Evolutionary conservation across 2,329 filamentous ascomycete genomes (phyloP).

Genomic region (Botrytis hyacinthi): DNA sequence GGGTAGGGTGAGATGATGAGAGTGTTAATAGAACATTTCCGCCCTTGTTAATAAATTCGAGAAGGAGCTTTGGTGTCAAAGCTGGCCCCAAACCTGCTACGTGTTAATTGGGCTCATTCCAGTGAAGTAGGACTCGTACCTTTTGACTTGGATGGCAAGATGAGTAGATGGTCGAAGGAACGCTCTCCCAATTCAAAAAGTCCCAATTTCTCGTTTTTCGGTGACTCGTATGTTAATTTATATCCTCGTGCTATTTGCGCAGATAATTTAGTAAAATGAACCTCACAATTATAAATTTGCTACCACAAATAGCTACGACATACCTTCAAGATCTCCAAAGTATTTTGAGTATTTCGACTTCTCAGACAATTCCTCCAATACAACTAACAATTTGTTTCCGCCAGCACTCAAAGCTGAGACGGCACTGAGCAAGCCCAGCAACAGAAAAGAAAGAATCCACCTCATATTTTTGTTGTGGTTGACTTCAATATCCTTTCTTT

Average conservation of each 20-base stretch:
- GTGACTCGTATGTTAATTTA: conserved; percentile 75
- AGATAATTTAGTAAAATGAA: conserved; percentile 20
- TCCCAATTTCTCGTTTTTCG: conserved; percentile 72
- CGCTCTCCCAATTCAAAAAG: conserved; percentile 86
- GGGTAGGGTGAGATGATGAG: conserved; percentile 67
- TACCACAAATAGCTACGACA: conserved; percentile 39
- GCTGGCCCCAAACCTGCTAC: conserved; percentile 75
- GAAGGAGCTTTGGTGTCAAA: conserved; percentile 78
- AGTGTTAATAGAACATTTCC: conserved; percentile 90
- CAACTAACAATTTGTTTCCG: conserved; percentile 77
- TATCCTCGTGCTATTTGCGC: conserved; percentile 72
- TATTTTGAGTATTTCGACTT: conserved; percentile 83
- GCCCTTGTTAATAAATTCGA: conserved; percentile 87
- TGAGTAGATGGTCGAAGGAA: conserved; percentile 84
- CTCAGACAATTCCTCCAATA: conserved; percentile 79
- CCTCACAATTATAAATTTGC: conserved; percentile 4
- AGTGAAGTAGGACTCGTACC: conserved; percentile 48
- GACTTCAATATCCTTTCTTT: conserved; percentile 24
- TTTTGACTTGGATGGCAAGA: conserved; percentile 89
- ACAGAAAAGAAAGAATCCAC: conserved; percentile 68
- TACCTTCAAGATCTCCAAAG: conserved; percentile 69
- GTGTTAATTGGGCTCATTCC: conserved; percentile 21
- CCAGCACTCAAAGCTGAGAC: conserved; percentile 75
- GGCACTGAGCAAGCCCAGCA: conserved; percentile 63
- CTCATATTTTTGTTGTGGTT: conserved; percentile 55